Evolutionary conservation across 805 yeast genomes (phyloP).

Genomic region (Metschnikowia similis): DNA sequence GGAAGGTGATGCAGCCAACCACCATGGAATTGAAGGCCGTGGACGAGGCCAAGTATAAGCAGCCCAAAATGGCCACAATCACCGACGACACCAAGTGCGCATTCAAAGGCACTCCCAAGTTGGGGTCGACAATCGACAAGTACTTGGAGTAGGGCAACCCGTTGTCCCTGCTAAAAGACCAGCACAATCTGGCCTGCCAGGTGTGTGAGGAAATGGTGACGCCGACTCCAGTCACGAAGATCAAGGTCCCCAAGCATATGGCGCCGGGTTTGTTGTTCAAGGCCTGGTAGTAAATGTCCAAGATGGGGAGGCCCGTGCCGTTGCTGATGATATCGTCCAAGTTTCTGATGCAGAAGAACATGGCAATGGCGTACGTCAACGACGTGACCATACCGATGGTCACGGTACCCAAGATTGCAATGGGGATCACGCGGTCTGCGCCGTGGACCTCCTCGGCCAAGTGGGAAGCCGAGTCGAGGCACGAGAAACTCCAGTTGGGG

Average conservation of each 20-base stretch:
- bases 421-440: constrained; percentile 38
- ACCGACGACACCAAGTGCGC: constrained; percentile 36
- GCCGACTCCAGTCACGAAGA: constrained; percentile 33
- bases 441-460: constrained; percentile 38
- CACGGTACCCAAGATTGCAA: constrained; percentile 37
- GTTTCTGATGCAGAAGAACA: constrained; percentile 36
- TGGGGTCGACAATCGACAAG: constrained; percentile 35
- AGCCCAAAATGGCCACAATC: constrained; percentile 35
- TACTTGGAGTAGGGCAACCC: constrained; percentile 40
- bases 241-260: constrained; percentile 31
- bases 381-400: constrained; percentile 39
- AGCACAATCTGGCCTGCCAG: constrained; percentile 42
- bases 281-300: constrained; percentile 39
- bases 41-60: constrained; percentile 32
- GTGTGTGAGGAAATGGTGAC: constrained; percentile 40
- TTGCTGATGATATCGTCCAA: constrained; percentile 26
- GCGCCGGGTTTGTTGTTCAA: constrained; percentile 33
- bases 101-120: constrained; percentile 35
- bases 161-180: constrained; percentile 42
- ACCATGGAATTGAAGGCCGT: constrained; percentile 41
- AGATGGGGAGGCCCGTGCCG: constrained; percentile 36
- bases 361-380: constrained; percentile 36
- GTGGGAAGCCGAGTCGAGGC: constrained; percentile 40
- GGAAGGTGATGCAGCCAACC: constrained; percentile 36
- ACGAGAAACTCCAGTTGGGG: constrained; percentile 29